These are phyloP conservation scores for Centrapalus pauciflorus DNA, from an alignment of 129 eudicot species.

Conservation along the genomic window DNA sequence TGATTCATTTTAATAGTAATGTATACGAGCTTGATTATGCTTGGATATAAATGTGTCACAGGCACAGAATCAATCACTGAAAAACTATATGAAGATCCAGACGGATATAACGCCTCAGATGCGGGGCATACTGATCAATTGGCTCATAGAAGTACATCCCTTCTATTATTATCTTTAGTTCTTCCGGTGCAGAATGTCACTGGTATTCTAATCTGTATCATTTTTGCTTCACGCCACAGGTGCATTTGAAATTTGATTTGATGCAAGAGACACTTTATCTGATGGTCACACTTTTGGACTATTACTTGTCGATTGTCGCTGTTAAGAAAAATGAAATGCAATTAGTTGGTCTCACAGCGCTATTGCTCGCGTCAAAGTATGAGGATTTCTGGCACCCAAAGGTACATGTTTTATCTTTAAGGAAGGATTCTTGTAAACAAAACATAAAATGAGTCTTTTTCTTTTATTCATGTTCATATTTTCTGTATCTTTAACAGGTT, in stretches of 20 bases:
- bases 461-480: not conserved
- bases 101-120: constrained; percentile 76
- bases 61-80: constrained; percentile 53
- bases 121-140: constrained; percentile 87
- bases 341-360: constrained; percentile 89
- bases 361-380: constrained; percentile 88
- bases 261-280: constrained; percentile 97
- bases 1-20: not conserved
- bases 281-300: constrained; percentile 72
- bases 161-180: not conserved
- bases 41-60: constrained; percentile 21
- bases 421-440: not conserved
- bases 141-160: constrained; percentile 79
- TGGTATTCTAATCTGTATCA: constrained; percentile 9
- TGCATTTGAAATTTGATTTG: constrained; percentile 76
- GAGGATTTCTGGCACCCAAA: constrained; percentile 99
- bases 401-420: constrained; percentile 35
- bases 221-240: constrained; percentile 39
- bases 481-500: constrained; percentile 36
- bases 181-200: not conserved
- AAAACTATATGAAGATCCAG: constrained; percentile 73
- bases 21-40: not conserved
- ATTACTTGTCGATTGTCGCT: constrained; percentile 53
- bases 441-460: not conserved
- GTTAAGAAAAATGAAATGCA: constrained; percentile 73